These are phyloP conservation scores for Amaranthus palmeri DNA, from an alignment of 148 eudicot genomes.

Conservation along the genomic window DNA sequence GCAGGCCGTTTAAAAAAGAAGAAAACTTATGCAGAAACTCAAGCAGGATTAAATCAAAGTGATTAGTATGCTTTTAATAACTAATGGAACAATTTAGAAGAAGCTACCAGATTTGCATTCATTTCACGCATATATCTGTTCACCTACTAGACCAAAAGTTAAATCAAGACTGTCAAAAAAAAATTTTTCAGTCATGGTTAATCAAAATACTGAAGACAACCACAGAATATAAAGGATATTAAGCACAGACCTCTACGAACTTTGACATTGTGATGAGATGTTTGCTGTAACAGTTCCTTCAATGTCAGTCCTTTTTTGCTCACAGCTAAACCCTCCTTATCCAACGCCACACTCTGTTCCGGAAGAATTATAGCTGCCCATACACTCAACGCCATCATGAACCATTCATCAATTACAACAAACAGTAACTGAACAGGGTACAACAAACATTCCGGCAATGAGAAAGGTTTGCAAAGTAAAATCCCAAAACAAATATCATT, in stretches of 20 bases:
- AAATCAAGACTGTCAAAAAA: not conserved
- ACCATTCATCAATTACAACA: not conserved
- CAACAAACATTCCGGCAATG: not conserved
- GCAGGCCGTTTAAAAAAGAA: no score
- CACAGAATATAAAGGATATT: not conserved
- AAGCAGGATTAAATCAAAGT: no score
- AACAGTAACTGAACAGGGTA: not conserved
- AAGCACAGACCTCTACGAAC: slow-evolving; percentile 74
- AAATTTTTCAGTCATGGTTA: not conserved
- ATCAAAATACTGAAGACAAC: not conserved
- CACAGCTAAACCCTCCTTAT: slow-evolving; percentile 74
- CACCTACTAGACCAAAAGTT: not conserved
- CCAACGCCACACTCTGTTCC: slow-evolving; percentile 88
- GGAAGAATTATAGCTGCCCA: slow-evolving; percentile 78
- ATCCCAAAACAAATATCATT: not conserved
- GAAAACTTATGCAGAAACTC: no score
- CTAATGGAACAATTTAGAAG: no score
- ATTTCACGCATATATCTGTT: not conserved
- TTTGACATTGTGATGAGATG: slow-evolving; percentile 89
- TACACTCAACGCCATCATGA: slow-evolving; percentile 13
- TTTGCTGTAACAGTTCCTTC: slow-evolving; percentile 91
- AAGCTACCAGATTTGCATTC: not conserved
- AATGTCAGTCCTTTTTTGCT: slow-evolving; percentile 88
- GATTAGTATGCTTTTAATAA: no score
- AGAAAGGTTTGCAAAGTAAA: not conserved